Base-by-base conservation (phyloP, 352 stramenopile genomes). In the Pythium insidiosum region DNA sequence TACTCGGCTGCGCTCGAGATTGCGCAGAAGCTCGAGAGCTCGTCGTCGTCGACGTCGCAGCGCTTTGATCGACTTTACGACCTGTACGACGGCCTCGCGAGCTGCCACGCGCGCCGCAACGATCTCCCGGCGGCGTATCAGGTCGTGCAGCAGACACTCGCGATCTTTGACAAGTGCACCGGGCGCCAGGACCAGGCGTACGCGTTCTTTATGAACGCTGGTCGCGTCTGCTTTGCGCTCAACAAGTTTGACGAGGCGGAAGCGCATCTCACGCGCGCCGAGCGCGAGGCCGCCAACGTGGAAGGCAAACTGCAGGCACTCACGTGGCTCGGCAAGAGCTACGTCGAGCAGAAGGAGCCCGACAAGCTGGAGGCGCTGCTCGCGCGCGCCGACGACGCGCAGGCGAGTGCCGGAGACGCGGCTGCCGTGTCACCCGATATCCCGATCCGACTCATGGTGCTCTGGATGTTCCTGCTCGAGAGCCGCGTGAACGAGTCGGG, bases 41-140 rank as follows among this genome's bases (percentile, higher is more conserved):
- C 5, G 34, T 58, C 13, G 48, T n/a, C n/a, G n/a, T n/a, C n/a
- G n/a, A n/a, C n/a, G n/a, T n/a, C n/a, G n/a, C n/a, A n/a, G n/a
- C n/a, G n/a, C n/a, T 58, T 71, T 23, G 72, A 88, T 34, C 66
- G 75, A 9, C 50, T 74, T 5, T 88, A 68, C 28, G 72, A 88
- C 41, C 52, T 88, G 18, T 34, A 81, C 33, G 71, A 83, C 16
- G 73, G 65, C 19, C 37, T 80, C 20, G 64, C 70, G 6, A 56
- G 57, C 7, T 80, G 68, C 29, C 68, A 85, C 56, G 72, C 70
- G 41, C 66, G 70, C 20, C 64, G 66, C 13, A 62, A 63, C 16
- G 70, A 88, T 30, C 68, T 78, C 22, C 71, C 57, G 40, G 68
- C 66, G 12, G 75, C 75, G 11, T 53, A 80, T 21, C 65, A 50